These are phyloP conservation scores for Chaetomidium leptoderma DNA, from an alignment of 495 filamentous ascomycete species.

Conservation along the genomic window DNA sequence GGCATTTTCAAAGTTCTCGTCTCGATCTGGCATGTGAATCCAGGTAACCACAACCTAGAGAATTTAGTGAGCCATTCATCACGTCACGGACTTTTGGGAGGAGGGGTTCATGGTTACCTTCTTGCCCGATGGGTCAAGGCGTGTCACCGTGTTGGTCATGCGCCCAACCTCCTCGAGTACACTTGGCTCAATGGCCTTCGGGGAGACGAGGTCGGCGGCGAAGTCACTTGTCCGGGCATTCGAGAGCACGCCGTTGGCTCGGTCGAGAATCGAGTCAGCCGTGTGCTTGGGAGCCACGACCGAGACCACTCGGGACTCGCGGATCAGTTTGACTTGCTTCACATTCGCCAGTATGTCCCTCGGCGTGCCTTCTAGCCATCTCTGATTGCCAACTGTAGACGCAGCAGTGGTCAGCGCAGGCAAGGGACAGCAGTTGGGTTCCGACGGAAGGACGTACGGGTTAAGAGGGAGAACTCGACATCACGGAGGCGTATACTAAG, in stretches of 20 bases:
- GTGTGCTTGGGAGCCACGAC: conserved; percentile 35
- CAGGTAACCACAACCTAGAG: conserved; percentile 35
- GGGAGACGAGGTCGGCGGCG: conserved; percentile 19
- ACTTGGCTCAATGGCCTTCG: conserved; percentile 19
- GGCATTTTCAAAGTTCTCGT: conserved; percentile 27
- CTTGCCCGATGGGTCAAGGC: conserved; percentile 17
- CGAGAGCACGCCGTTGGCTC: conserved; percentile 35
- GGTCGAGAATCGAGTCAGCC: conserved; percentile 34
- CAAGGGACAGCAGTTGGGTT: neutral
- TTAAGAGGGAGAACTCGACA: conserved; percentile 36
- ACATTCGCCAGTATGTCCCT: conserved; percentile 29
- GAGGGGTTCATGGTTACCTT: conserved; percentile 27
- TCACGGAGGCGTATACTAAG: conserved; percentile 30
- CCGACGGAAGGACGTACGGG: conserved; percentile 30
- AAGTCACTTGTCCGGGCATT: conserved; percentile 21
- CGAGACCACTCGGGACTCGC: conserved; percentile 24
- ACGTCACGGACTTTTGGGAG: neutral
- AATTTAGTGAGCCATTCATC: neutral
- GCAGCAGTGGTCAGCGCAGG: neutral
- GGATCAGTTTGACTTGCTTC: conserved; percentile 34
- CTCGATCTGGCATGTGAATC: conserved; percentile 29
- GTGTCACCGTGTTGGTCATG: conserved; percentile 42
- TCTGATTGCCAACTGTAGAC: conserved; percentile 32
- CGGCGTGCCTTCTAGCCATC: conserved; percentile 31
- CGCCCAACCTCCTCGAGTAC: conserved; percentile 39